Conservation (phyloP, 2,329 filamentous ascomycete genomes). For the Aspergillus fumigatiaffinis region DNA sequence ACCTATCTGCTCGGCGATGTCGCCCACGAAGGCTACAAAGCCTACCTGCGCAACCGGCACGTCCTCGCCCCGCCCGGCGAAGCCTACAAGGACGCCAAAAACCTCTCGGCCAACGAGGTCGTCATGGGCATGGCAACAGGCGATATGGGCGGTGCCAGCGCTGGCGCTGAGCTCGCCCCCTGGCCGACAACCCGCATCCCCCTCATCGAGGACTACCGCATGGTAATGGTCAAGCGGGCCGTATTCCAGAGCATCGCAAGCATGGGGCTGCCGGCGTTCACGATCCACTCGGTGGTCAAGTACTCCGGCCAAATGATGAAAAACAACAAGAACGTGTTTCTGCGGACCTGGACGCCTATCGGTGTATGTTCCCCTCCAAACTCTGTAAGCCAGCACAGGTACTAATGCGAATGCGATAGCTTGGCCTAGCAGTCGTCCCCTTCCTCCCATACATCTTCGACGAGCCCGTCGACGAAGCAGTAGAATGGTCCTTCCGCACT, state of each 20-base stretch:
- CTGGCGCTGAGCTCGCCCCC: constrained; percentile 24
- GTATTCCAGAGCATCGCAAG: constrained; percentile 87
- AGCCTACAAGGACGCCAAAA: constrained; percentile 37
- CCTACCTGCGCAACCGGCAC: constrained; percentile 81
- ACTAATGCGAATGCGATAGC: constrained; percentile 35
- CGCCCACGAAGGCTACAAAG: constrained; percentile 88
- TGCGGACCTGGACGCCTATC: constrained; percentile 87
- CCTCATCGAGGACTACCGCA: constrained; percentile 82
- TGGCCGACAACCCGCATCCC: constrained; percentile 52
- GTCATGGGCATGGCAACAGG: constrained; percentile 35
- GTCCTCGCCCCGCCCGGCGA: constrained; percentile 65
- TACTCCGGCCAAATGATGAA: constrained; percentile 88
- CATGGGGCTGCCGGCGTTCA: constrained; percentile 92
- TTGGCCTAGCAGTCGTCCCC: constrained; percentile 70
- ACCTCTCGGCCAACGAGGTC: constrained; percentile 28
- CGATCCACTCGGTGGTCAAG: constrained; percentile 86
- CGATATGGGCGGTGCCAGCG: constrained; percentile 18
- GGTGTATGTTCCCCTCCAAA: constrained; percentile 58
- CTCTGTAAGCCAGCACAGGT: background rate
- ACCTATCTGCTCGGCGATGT: constrained; percentile 89
- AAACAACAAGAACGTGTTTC: constrained; percentile 66
- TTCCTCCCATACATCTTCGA: constrained; percentile 83
- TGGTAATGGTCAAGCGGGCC: constrained; percentile 85
- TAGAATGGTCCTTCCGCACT: constrained; percentile 86
- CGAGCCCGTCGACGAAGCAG: constrained; percentile 84